A percentile compares a stretch with the other conserved stretches of the same genome.
Conservation (phyloP, 192 early-diverging fungal species). For the Rhizophagus clarus region DNA sequence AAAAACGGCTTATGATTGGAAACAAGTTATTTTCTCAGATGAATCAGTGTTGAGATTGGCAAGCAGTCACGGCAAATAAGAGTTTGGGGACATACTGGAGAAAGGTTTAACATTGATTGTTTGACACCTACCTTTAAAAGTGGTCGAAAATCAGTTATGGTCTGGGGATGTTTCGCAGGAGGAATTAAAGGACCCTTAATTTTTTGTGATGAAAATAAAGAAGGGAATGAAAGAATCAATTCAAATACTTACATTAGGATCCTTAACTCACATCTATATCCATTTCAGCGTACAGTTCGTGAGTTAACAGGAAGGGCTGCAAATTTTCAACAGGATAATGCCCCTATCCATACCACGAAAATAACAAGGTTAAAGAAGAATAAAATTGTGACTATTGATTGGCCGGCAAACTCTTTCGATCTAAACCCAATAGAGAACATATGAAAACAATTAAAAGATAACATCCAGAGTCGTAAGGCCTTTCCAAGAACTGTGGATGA, state of each 20-base stretch:
- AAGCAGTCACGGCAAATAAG: neutral
- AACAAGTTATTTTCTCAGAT: conserved; percentile 7
- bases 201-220: conserved; percentile 1
- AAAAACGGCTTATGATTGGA: conserved; percentile 2
- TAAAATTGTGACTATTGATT: conserved; percentile 21
- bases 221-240: neutral
- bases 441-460: conserved; percentile 14
- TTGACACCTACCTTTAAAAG: neutral
- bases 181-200: neutral
- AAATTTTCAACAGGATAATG: conserved; percentile 25
- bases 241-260: conserved; percentile 4
- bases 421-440: conserved; percentile 34
- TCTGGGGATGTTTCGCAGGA: conserved; percentile 13
- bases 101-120: neutral
- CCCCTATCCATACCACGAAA: conserved; percentile 1
- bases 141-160: neutral
- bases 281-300: neutral
- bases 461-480: neutral
- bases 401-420: conserved; percentile 32
- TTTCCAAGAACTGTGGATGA: no score
- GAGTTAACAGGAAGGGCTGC: neutral
- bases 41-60: neutral
- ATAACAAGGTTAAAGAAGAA: conserved; percentile 13
- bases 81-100: neutral
- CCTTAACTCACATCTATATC: neutral